Conservation (phyloP, 306 rosid species). For the Geum urbanum region DNA sequence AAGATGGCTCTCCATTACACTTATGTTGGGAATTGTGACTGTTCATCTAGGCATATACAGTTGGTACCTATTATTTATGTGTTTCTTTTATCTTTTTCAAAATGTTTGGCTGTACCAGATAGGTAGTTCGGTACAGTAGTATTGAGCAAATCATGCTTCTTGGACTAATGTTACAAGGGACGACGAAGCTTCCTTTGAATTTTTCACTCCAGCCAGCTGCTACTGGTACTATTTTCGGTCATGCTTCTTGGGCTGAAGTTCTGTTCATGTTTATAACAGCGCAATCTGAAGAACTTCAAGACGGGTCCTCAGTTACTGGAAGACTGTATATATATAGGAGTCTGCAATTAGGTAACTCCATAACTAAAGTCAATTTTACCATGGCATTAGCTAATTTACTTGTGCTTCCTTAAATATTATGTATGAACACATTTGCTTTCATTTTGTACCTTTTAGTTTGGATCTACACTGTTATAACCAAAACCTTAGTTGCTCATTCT, state of each 20-base stretch:
- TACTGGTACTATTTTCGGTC: constrained; percentile 85
- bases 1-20: neutral
- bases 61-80: neutral
- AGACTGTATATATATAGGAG: constrained; percentile 86
- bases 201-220: constrained; percentile 98
- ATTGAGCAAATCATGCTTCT: constrained; percentile 96
- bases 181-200: constrained; percentile 79
- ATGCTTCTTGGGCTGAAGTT: constrained; percentile 97
- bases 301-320: constrained; percentile 88
- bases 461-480: neutral
- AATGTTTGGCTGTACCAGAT: constrained; percentile 29
- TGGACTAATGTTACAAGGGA: constrained; percentile 94
- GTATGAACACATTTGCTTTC: neutral
- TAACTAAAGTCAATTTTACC: constrained; percentile 15
- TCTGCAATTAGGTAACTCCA: constrained; percentile 12
- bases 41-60: neutral
- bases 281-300: constrained; percentile 75
- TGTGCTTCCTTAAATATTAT: constrained; percentile 10
- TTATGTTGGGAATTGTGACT: neutral
- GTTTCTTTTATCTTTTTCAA: constrained; percentile 14
- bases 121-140: constrained; percentile 92
- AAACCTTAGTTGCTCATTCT: neutral
- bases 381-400: constrained; percentile 26
- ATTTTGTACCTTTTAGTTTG: neutral
- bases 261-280: constrained; percentile 91